A percentile compares a stretch with the other conserved stretches of the same genome.
Evolutionary conservation across 345 rosid species (phyloP).

Genomic region (Raphanus raphanistrum): DNA sequence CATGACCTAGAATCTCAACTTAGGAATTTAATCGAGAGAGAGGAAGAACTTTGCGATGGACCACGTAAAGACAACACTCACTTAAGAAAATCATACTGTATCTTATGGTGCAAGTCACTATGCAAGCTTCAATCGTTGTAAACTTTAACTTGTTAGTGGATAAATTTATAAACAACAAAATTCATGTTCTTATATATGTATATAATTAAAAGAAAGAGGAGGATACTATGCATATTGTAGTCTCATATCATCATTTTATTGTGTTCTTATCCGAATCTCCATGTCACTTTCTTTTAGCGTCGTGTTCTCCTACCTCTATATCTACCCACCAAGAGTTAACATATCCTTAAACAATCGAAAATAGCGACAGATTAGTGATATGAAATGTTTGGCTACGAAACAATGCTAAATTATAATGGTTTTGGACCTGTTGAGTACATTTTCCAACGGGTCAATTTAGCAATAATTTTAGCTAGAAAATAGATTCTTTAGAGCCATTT

Average conservation of each 20-base stretch:
- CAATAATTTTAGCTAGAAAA: conserved; percentile 7
- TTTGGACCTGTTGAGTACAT: conserved; percentile 15
- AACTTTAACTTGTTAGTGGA: conserved; percentile 35
- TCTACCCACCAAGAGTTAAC: conserved; percentile 26
- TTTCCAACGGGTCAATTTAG: not conserved
- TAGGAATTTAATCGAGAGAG: conserved; percentile 16
- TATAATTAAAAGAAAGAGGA: conserved; percentile 20
- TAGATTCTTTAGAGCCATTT: not conserved
- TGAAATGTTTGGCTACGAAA: conserved; percentile 28
- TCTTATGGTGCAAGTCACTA: conserved; percentile 39
- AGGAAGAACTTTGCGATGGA: conserved; percentile 23
- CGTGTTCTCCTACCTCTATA: not conserved
- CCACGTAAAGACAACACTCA: conserved; percentile 32
- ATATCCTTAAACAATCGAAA: conserved; percentile 42
- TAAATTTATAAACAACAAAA: not conserved
- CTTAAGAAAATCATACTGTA: conserved; percentile 12
- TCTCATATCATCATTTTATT: conserved; percentile 31
- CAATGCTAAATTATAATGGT: not conserved
- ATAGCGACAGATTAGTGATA: conserved; percentile 38
- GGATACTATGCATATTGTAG: conserved; percentile 34
- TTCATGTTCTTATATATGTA: not conserved
- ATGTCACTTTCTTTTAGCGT: conserved; percentile 28
- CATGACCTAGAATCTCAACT: conserved; percentile 32
- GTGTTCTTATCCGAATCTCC: conserved; percentile 30
- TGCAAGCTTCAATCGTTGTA: conserved; percentile 39